phyloP scores from a whole-genome alignment of 2,329 filamentous ascomycete species.

The Aureobasidium uvarum region DNA sequence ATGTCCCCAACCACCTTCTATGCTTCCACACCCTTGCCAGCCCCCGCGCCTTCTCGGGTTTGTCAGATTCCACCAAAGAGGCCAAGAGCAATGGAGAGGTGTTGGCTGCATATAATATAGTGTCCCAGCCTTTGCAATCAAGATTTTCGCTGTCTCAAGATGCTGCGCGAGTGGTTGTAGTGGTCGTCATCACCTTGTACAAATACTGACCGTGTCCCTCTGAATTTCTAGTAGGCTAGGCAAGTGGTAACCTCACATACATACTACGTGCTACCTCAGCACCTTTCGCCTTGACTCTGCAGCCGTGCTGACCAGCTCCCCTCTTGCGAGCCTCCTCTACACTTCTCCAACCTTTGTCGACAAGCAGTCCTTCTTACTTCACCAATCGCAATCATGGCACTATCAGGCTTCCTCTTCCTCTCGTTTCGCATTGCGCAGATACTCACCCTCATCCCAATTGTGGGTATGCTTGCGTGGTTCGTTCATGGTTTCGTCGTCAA shows the following conservation, averaged over 20 bases:
- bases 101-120: slow-evolving; percentile 32
- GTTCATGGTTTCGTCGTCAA: slow-evolving; percentile 58
- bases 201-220: slow-evolving; percentile 17
- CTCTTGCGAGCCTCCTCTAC: neutral
- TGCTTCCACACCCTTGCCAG: slow-evolving; percentile 7
- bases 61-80: slow-evolving; percentile 9
- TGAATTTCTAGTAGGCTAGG: neutral
- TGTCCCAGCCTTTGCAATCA: slow-evolving; percentile 44
- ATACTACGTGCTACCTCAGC: slow-evolving; percentile 10
- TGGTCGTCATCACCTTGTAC: slow-evolving; percentile 19
- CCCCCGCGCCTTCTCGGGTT: slow-evolving; percentile 1
- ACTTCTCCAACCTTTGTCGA: neutral
- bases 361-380: neutral
- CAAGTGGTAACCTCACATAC: neutral
- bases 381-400: slow-evolving; percentile 42
- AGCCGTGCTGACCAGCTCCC: neutral
- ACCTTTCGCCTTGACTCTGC: slow-evolving; percentile 1
- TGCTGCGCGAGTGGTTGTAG: slow-evolving; percentile 5
- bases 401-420: slow-evolving; percentile 60
- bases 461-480: slow-evolving; percentile 65
- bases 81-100: slow-evolving; percentile 16
- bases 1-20: slow-evolving; percentile 21
- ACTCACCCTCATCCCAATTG: slow-evolving; percentile 60
- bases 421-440: slow-evolving; percentile 62
- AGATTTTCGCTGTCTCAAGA: slow-evolving; percentile 12